Evolutionary conservation across 176 grass and related monocot species (phyloP), one percentile per base, ranked within the genome.

Genomic region (Bothriochloa decipiens): DNA sequence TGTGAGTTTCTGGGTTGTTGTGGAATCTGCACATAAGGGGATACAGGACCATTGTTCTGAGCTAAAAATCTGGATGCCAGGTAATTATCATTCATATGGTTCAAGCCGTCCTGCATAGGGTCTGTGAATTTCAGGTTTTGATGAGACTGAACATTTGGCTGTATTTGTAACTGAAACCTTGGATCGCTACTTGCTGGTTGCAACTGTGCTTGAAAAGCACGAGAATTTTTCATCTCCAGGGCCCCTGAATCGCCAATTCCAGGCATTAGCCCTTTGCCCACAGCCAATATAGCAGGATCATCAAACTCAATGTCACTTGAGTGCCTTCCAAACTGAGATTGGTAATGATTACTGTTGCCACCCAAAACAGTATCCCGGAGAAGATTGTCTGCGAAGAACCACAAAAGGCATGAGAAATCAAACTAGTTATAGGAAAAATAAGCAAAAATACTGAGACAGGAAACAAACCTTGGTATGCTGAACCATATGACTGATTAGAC

Each of bases 281-380:
- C 92, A 47, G 95, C 95, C 37, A 97, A 72, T 83, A 97, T 97
- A 82, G 95, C 95, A 80, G 95, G 95, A 88, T 97, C 92, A 55
- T 95, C 86, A 79, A 95, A 95, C 86, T 95, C 95, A 74, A 97
- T 69, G 73, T 97, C 95, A 80, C 63, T 77, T 53, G 85, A 17
- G 74, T 90, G 92, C 79, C 91, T 86, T 22, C 50, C 32, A 73
- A 84, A 72, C 50, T 91, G 87, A 65, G 88, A 63, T 88, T 94
- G 90, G 68, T 89, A 91, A 69, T 86, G 78, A 83, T 88, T 92
- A 39, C 74, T 80, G 28, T 76, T 76, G 83, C 74, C 72, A 61
- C 69, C 70, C 80, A 87, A 81, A 84, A 76, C 47, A 83, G 84
- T 87, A 45, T 88, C 84, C 58, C 58, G 60, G 55, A 82, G 28